These are phyloP conservation scores for Castanea crenata DNA, from an alignment of 306 rosid genomes.

Conservation along the genomic window DNA sequence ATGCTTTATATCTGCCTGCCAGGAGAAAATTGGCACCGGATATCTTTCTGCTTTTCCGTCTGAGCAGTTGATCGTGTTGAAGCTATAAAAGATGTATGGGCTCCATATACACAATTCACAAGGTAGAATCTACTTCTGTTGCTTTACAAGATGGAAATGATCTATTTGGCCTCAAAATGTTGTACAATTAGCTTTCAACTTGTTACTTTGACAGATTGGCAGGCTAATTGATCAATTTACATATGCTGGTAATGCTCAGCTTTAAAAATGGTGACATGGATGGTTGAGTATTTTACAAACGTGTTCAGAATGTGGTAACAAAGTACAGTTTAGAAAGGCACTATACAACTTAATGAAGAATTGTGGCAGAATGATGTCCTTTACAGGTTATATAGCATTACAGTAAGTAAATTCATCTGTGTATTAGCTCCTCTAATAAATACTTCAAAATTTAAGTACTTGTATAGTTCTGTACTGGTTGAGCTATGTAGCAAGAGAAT, in stretches of 20 bases:
- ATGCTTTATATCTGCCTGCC: conserved; percentile 58
- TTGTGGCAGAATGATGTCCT: conserved; percentile 98
- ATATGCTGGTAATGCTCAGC: conserved; percentile 55
- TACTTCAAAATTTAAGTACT: conserved; percentile 1
- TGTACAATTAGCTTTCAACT: background rate
- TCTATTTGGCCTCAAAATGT: conserved; percentile 8
- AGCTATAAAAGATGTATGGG: conserved; percentile 61
- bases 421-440: conserved; percentile 1
- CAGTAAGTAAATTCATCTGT: conserved; percentile 45
- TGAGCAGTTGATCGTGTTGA: conserved; percentile 64
- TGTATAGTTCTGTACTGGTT: background rate
- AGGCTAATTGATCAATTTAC: conserved; percentile 88
- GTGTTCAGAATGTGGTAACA: conserved; percentile 67
- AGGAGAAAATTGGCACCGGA: conserved; percentile 66
- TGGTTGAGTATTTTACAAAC: conserved; percentile 86
- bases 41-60: conserved; percentile 95
- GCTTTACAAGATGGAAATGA: background rate
- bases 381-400: conserved; percentile 62
- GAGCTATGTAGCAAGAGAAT: background rate
- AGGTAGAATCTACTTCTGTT: conserved; percentile 43
- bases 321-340: conserved; percentile 51
- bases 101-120: conserved; percentile 98
- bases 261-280: conserved; percentile 63
- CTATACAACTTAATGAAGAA: conserved; percentile 68
- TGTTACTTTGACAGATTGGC: conserved; percentile 64